Conservation (phyloP, 805 yeast species). For the Cyberlindnera sargentensis region DNA sequence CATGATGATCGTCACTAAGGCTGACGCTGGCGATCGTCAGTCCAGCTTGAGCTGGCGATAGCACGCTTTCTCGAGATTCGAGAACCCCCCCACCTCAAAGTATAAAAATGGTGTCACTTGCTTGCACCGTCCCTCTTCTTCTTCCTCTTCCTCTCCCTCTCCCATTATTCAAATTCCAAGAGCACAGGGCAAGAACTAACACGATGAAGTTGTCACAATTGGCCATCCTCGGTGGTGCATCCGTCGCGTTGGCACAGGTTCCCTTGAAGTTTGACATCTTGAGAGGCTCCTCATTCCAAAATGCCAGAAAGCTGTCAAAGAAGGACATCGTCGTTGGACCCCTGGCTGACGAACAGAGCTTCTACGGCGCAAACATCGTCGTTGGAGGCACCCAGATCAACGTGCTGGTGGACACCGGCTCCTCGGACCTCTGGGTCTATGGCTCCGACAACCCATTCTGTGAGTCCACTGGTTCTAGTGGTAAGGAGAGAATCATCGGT, state of each 20-base stretch:
- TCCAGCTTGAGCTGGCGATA: no score
- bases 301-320: slow-evolving; percentile 1
- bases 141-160: no score
- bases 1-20: no score
- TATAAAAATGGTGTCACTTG: no score
- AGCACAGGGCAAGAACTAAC: no score
- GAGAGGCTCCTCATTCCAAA: slow-evolving; percentile 1
- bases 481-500: slow-evolving; percentile 5
- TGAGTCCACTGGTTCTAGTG: not conserved
- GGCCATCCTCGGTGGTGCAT: not conserved
- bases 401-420: slow-evolving; percentile 30
- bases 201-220: no score
- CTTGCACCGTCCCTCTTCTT: no score
- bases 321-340: slow-evolving; percentile 2
- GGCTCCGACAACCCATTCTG: slow-evolving; percentile 25
- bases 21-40: no score
- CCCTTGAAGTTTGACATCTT: slow-evolving; percentile 3
- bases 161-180: not conserved
- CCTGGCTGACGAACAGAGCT: slow-evolving; percentile 3
- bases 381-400: slow-evolving; percentile 16
- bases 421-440: slow-evolving; percentile 30
- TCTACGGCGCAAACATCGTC: slow-evolving; percentile 9
- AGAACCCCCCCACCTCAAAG: no score
- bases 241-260: slow-evolving; percentile 39
- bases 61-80: no score